phyloP scores from a whole-genome alignment of 208 protist genomes.

The Kentomonas sorsogonicus region DNA sequence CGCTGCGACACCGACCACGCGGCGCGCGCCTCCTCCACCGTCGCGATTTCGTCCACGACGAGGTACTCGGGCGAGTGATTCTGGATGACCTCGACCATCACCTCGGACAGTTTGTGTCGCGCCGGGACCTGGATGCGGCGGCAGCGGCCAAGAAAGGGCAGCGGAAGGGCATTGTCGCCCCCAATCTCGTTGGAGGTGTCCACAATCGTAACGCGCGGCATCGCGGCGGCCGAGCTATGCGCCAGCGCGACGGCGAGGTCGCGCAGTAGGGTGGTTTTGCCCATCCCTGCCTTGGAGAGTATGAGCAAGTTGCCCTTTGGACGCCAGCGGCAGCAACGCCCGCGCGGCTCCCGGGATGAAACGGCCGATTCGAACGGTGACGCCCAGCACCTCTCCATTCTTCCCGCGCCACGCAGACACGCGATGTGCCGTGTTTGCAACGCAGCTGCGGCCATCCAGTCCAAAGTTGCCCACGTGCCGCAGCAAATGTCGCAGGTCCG shows the following conservation, averaged over 20 bases:
- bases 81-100: slow-evolving; percentile 91
- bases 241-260: slow-evolving; percentile 77
- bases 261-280: slow-evolving; percentile 92
- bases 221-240: slow-evolving; percentile 19
- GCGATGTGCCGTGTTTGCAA: slow-evolving; percentile 64
- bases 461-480: slow-evolving; percentile 58
- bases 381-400: slow-evolving; percentile 62
- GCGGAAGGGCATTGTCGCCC: slow-evolving; percentile 80
- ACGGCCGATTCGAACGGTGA: slow-evolving; percentile 84
- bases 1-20: slow-evolving; percentile 84
- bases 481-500: slow-evolving; percentile 48
- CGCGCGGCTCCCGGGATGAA: slow-evolving; percentile 62
- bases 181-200: slow-evolving; percentile 95
- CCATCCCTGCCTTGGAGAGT: slow-evolving; percentile 85
- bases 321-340: slow-evolving; percentile 49
- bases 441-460: slow-evolving; percentile 68
- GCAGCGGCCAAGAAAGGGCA: slow-evolving; percentile 83
- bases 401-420: slow-evolving; percentile 74
- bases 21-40: slow-evolving; percentile 63
- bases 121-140: slow-evolving; percentile 84
- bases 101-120: slow-evolving; percentile 49
- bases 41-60: slow-evolving; percentile 91
- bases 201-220: slow-evolving; percentile 80
- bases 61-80: slow-evolving; percentile 93
- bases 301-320: slow-evolving; percentile 75